Evolutionary conservation across 306 rosid genomes (phyloP), one percentile per base, ranked within the genome.

Genomic region (Lathyrus tuberosus): DNA sequence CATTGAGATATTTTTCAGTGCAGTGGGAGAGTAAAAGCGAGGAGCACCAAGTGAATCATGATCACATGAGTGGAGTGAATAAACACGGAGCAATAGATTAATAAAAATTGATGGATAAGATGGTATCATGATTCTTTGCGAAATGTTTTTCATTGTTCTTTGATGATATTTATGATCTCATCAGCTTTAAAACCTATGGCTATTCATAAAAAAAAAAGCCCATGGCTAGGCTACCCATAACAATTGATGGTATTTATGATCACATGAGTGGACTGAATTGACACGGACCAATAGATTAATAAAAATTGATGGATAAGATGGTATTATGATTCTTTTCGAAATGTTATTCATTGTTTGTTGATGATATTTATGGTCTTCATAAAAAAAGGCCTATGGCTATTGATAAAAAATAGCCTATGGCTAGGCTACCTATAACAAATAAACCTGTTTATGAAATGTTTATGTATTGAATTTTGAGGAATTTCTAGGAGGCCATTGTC

Each of bases 381-480:
- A 13, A 51, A 51, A 37, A n/a, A 51, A 66, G 40, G 28, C 40
- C 38, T 6, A 33, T 5, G 37, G 8, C 37, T 31, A 31, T 31
- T 31, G 8, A 33, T 33, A 35, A 35, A 35, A 35, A 35, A 35
- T n/a, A 35, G 40, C 40, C 2, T 2, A 35, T 2, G 40, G 10
- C 10, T 1, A 35, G 40, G 40, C 69, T 62, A 48, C 26, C 41
- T 28, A 30, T 65, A 28, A 53, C 15, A 38, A 6, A 35, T 26
- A 42, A 37, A 22, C 58, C 68, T 52, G 35, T 33, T 10, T 35
- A 8, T 17, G 10, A 38, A 62, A 17, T 17, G 68, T 63, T 41
- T 13, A 41, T 69, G 43, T 17, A 49, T 66, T 74, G 70, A 60
- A 65, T 48, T 38, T 52, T 15, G 41, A 61, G 28, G 47, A 51